Evolutionary conservation across 2,329 filamentous ascomycete genomes (phyloP).

Genomic region (Penicillium griseofulvum): DNA sequence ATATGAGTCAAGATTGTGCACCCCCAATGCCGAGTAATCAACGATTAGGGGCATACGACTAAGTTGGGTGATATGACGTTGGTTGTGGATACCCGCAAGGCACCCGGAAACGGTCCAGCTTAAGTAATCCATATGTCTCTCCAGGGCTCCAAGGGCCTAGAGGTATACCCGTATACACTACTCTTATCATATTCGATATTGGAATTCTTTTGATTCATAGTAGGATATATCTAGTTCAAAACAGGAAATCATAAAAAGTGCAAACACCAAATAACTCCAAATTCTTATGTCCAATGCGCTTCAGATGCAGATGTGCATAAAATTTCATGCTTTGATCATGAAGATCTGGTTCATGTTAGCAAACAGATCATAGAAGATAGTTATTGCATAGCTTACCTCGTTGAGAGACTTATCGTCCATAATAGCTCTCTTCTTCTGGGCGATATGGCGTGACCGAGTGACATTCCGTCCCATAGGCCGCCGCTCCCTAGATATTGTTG

Average conservation of each 20-base stretch:
- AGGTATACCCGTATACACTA: not conserved
- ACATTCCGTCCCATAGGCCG: slow-evolving; percentile 62
- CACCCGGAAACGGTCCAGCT: not conserved
- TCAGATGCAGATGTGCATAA: slow-evolving; percentile 7
- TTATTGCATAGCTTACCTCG: slow-evolving; percentile 59
- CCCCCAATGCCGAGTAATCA: not conserved
- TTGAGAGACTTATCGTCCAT: slow-evolving; percentile 79
- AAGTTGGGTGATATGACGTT: slow-evolving; percentile 1
- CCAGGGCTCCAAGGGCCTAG: too few relatives aligned
- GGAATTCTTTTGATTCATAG: slow-evolving; percentile 1
- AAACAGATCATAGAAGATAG: not conserved
- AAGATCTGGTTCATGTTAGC: slow-evolving; percentile 21
- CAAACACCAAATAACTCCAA: slow-evolving; percentile 5
- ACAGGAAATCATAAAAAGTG: not conserved
- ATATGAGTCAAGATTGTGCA: not conserved
- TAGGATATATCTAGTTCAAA: slow-evolving; percentile 5
- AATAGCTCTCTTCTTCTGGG: slow-evolving; percentile 80
- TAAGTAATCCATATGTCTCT: slow-evolving; percentile 1
- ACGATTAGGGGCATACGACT: not conserved
- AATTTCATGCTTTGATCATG: slow-evolving; percentile 25
- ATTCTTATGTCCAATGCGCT: slow-evolving; percentile 6
- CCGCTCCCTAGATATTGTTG: slow-evolving; percentile 50
- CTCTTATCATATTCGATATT: not conserved
- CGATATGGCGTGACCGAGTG: slow-evolving; percentile 77
- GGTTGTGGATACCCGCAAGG: not conserved